These are phyloP conservation scores for Elasticomyces elasticus DNA, from an alignment of 495 filamentous ascomycete genomes.

Conservation along the genomic window DNA sequence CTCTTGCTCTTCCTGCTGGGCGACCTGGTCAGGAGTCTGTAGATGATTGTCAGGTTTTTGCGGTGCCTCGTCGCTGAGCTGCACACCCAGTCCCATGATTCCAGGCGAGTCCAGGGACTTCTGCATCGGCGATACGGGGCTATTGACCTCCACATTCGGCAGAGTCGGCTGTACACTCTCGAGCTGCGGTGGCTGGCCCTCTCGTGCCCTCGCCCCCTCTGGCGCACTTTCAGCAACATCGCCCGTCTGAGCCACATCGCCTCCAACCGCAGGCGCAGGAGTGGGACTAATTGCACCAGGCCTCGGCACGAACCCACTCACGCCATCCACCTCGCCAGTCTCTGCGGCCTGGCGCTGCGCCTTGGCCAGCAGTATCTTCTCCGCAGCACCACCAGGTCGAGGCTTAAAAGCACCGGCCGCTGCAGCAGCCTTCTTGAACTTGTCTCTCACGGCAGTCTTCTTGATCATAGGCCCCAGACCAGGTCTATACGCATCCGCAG, in stretches of 20 bases:
- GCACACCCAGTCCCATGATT: constrained; percentile 6
- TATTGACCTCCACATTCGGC: constrained; percentile 28
- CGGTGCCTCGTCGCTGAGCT: constrained; percentile 4
- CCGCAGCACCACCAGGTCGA: constrained; percentile 68
- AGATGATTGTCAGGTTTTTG: neutral
- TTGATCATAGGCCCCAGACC: constrained; percentile 89
- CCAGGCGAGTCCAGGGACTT: constrained; percentile 1
- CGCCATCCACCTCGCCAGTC: constrained; percentile 60
- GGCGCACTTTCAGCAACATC: neutral
- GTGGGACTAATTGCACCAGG: constrained; percentile 39
- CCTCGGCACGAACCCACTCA: constrained; percentile 75
- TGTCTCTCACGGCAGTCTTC: constrained; percentile 61
- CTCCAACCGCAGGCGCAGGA: neutral
- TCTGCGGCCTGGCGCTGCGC: constrained; percentile 32
- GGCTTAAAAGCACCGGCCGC: constrained; percentile 79
- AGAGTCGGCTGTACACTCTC: constrained; percentile 6
- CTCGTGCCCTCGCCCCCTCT: neutral
- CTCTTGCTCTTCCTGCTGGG: constrained; percentile 1
- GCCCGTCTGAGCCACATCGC: no score
- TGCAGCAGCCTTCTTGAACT: constrained; percentile 75
- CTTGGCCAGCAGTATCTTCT: constrained; percentile 53
- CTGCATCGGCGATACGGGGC: constrained; percentile 20
- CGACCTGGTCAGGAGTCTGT: constrained; percentile 32
- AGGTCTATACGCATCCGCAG: constrained; percentile 52
- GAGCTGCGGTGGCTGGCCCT: neutral